Percentiles rank a stretch among this genome's conserved stretches.
These are phyloP conservation scores for Ganoderma lingzhi DNA, from an alignment of 1,284 basidiomycete genomes.

Conservation along the genomic window DNA sequence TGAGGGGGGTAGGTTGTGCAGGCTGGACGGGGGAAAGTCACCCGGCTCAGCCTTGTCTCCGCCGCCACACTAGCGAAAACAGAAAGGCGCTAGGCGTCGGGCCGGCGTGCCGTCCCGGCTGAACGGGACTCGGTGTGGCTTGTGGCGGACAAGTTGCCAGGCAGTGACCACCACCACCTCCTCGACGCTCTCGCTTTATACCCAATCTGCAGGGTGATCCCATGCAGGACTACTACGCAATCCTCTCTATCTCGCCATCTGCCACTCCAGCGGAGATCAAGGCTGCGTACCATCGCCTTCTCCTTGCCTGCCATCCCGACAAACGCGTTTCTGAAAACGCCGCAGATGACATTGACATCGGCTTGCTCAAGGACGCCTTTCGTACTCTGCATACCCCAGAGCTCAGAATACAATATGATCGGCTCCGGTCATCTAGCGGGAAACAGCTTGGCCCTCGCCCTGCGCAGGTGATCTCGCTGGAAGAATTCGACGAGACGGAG, in stretches of 20 bases:
- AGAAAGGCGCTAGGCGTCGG: neutral
- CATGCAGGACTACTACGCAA: slow-evolving; percentile 41
- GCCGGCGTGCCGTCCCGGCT: neutral
- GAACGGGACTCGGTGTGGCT: neutral
- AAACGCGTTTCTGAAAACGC: slow-evolving; percentile 47
- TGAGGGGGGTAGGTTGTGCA: slow-evolving; percentile 8
- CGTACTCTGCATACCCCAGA: slow-evolving; percentile 56
- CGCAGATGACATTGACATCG: slow-evolving; percentile 51
- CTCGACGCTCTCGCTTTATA: slow-evolving; percentile 8
- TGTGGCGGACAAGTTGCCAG: neutral
- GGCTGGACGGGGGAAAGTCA: neutral
- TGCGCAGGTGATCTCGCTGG: slow-evolving; percentile 78
- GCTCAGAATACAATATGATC: slow-evolving; percentile 60
- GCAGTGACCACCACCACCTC: slow-evolving; percentile 11
- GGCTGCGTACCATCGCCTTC: slow-evolving; percentile 70
- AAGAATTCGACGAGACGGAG: slow-evolving; percentile 60
- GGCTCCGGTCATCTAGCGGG: slow-evolving; percentile 22
- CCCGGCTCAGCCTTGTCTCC: neutral
- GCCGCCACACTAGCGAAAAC: neutral
- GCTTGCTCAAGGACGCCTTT: slow-evolving; percentile 69
- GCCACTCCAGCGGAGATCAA: slow-evolving; percentile 61
- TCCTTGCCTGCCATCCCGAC: slow-evolving; percentile 75
- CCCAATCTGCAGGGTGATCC: neutral
- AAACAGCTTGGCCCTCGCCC: slow-evolving; percentile 58
- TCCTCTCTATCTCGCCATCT: slow-evolving; percentile 43